Evolutionary conservation across 257 asterid species (phyloP).

Genomic region (Knoxia roxburghii): DNA sequence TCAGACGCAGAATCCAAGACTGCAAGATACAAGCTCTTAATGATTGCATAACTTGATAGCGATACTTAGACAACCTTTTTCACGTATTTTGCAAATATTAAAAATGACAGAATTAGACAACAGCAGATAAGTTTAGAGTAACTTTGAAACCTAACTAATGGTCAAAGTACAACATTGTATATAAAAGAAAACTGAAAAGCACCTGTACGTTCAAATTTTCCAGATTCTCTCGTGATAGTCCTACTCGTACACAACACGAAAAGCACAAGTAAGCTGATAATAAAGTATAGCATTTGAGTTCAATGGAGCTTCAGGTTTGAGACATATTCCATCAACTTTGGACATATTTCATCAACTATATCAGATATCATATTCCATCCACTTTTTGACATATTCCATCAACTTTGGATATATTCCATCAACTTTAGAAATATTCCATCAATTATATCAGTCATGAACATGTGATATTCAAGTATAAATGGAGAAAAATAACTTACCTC

Average conservation of each 20-base stretch:
- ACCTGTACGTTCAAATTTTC: conserved; percentile 32
- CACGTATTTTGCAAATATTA: background rate
- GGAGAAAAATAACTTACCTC: no score
- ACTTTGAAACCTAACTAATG: background rate
- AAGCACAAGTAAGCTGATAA: conserved; percentile 7
- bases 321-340: no score
- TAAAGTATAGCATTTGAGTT: conserved; percentile 2
- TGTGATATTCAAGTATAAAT: no score
- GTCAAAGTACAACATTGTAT: background rate
- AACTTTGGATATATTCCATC: no score
- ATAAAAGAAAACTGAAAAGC: conserved; percentile 2
- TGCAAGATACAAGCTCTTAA: background rate
- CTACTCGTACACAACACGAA: conserved; percentile 28
- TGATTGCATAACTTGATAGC: conserved; percentile 1
- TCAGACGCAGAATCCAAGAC: background rate
- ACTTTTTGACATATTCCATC: no score
- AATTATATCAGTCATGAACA: no score
- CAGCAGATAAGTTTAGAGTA: background rate
- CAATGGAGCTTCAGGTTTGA: background rate
- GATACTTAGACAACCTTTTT: background rate
- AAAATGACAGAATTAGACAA: background rate
- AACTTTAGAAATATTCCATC: no score
- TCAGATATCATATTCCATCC: no score
- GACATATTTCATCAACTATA: no score
- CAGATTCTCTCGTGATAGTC: conserved; percentile 32